These are phyloP conservation scores for Wickerhamiella cacticola DNA, from an alignment of 805 yeast genomes.

Conservation along the genomic window DNA sequence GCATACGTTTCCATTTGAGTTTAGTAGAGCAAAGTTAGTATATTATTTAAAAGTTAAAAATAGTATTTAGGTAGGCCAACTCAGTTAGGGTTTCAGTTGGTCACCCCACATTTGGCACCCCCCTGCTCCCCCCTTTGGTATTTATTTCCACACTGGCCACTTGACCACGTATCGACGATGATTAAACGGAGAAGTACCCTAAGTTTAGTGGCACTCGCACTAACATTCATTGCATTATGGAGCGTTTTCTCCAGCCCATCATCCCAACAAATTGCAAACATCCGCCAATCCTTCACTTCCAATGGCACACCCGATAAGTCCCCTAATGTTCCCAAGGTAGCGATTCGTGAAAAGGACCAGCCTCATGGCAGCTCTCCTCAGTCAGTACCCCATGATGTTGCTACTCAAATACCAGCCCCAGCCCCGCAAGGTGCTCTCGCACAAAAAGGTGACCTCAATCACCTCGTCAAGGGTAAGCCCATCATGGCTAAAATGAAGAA, in stretches of 20 bases:
- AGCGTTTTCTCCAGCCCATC: slow-evolving; percentile 1
- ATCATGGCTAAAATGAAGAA: slow-evolving; percentile 95
- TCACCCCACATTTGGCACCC: slow-evolving; percentile 1
- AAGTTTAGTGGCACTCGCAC: background rate
- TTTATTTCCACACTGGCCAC: background rate
- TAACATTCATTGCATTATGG: slow-evolving; percentile 8
- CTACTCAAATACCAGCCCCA: background rate
- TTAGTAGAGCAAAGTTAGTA: too few relatives aligned
- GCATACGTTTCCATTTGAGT: background rate
- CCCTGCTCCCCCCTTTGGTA: background rate
- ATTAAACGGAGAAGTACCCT: slow-evolving; percentile 6
- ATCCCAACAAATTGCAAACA: background rate
- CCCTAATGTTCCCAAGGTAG: background rate
- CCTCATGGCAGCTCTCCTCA: background rate
- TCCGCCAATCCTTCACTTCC: background rate
- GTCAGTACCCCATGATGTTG: background rate
- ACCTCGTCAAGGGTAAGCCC: slow-evolving; percentile 30
- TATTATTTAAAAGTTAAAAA: background rate
- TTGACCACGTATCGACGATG: background rate
- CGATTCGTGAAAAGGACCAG: background rate
- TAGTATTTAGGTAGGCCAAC: background rate
- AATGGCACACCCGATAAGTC: background rate
- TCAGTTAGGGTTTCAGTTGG: slow-evolving; percentile 3
- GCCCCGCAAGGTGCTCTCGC: background rate
- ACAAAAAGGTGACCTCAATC: slow-evolving; percentile 3